Base-by-base conservation (phyloP, 1,284 basidiomycete genomes). In the Papiliotrema laurentii region DNA sequence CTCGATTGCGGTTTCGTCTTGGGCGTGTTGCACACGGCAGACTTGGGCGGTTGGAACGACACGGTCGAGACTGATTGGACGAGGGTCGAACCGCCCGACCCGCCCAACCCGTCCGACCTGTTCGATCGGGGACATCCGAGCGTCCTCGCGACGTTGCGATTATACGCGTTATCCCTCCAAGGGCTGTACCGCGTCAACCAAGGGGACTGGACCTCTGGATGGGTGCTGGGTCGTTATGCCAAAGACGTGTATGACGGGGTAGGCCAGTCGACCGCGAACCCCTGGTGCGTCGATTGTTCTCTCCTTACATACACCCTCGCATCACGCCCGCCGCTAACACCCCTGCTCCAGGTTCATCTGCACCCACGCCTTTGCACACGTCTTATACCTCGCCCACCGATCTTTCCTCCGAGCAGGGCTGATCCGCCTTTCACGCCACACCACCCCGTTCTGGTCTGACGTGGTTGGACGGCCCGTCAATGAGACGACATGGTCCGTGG, bases 181-280 rank as follows among this genome's bases (percentile, higher is more conserved):
- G 60, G 59, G 6, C 43, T 71, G n/a, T 78, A 78, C 56, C 45
- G 50, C 11, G 59, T 77, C 50, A 77, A 77, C 56, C n/a, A 49
- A 3, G 60, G 55, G 0, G 46, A 31, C 19, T 72, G 66, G 64
- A 58, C 60, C 1, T 54, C 62, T 0, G 73, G 75, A 7, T 63
- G 71, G 55, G 72, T 73, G 0, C 59, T 78, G 10, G 77, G 77
- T 0, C 59, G 77, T 10, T 79, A 78, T 55, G 57, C 55, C 9
- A 69, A 76, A 60, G 77, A 78, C 58, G 60, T 73, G 6, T 78
- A 78, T 59, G 70, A 76, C 53, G 71, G 75, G 18, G 59, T 69
- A 4, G 70, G 71, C 11, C 56, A 56, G 16, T 63, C 66, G 13
- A 50, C 50, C 22, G 76, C 67, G 2, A 72, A 76, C 55, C 75